Base-by-base conservation (phyloP, 1,284 basidiomycete genomes). In the Trametes hirsuta region DNA sequence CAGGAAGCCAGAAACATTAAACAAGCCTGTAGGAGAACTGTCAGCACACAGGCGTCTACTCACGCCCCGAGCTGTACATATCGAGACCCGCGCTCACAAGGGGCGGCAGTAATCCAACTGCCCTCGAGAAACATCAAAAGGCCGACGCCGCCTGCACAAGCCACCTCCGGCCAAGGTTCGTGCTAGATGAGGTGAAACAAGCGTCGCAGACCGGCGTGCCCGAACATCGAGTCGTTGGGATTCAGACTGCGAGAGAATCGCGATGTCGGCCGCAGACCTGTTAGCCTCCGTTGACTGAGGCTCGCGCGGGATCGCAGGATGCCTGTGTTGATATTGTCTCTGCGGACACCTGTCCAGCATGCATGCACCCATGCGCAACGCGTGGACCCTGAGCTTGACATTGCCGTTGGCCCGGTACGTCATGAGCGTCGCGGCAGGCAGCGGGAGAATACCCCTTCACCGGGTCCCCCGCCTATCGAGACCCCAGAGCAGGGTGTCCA, bases 361-460 rank as follows among this genome's bases (percentile, higher is more conserved):
- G 35, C 45, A 39, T 41, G 25, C 45, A 25, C 25, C 25, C n/a
- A 55, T 50, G 53, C 40, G 47, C 47, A 53, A 39, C 18, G 24
- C 15, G 12, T 47, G 37, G 37, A 46, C 47, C 37, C 21, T 59
- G 15, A 40, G 24, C 44, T 41, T 39, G 36, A 41, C 30, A 11
- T 37, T 58, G 10, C 40, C 40, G 22, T 42, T 58, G 35, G 48
- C 50, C n/a, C 58, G 53, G 45, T 48, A 47, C 15, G 47, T 37
- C 36, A 8, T 56, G 42, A 25, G 40, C 39, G 35, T 44, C 12
- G 44, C 37, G 4, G 53, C 56, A 40, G 46, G 44, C 34, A 65
- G 67, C 49, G 67, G 68, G 55, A 69, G 63, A 39, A 64, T 77
- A 11, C 76, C 76, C 30, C 50, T 79, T 44, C 50, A 53, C 39